These are phyloP conservation scores for Falciphora oryzae DNA, from an alignment of 2,329 filamentous ascomycete species.

Conservation along the genomic window DNA sequence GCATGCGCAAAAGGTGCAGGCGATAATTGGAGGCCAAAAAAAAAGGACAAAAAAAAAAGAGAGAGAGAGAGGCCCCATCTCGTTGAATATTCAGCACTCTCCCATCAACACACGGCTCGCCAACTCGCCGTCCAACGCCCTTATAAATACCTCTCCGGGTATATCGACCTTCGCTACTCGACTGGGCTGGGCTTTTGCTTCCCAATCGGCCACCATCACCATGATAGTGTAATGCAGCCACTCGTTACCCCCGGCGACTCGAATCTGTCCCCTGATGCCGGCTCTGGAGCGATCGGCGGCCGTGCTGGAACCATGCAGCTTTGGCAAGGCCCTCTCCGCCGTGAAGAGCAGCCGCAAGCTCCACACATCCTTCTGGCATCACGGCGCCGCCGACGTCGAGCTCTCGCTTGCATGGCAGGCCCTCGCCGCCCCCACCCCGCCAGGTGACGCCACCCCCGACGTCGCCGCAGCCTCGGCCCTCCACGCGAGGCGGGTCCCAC, in stretches of 20 bases:
- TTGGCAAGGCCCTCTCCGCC: conserved; percentile 45
- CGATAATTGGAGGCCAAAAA: background rate
- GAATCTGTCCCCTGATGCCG: conserved; percentile 22
- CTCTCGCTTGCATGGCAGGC: conserved; percentile 37
- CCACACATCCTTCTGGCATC: conserved; percentile 47
- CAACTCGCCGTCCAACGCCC: background rate
- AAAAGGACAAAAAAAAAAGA: background rate
- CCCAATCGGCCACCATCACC: background rate
- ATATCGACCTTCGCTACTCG: background rate
- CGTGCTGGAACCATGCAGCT: conserved; percentile 48
- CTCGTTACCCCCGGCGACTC: background rate
- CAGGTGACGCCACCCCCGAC: conserved; percentile 20
- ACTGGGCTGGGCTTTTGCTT: background rate
- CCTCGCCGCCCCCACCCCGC: conserved; percentile 26
- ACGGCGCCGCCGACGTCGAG: conserved; percentile 46
- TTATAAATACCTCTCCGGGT: too few species aligned
- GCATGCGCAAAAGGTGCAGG: background rate
- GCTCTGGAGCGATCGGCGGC: conserved; percentile 56
- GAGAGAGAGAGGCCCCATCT: too few species aligned
- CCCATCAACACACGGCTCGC: too few species aligned
- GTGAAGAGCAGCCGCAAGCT: conserved; percentile 37
- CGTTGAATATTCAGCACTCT: too few species aligned
- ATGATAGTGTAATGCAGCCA: conserved; percentile 7
- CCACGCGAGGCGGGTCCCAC: conserved; percentile 12
- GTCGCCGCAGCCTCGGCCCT: conserved; percentile 17